Evolutionary conservation across 2,329 filamentous ascomycete species (phyloP).

Genomic region (Aspergillus aculeatus): DNA sequence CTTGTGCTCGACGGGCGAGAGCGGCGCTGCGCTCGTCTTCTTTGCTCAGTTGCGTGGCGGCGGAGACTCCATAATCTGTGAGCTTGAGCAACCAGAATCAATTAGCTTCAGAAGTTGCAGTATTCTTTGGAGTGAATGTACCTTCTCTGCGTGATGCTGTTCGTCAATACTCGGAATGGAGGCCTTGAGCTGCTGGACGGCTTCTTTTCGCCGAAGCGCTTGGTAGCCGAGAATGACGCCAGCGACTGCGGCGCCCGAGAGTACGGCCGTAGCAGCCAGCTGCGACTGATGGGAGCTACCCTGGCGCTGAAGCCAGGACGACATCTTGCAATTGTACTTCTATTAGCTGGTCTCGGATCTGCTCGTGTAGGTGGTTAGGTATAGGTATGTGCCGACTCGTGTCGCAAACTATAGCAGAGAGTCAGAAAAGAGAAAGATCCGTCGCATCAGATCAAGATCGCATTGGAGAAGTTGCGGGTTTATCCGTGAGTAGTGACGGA

Average conservation of each 20-base stretch:
- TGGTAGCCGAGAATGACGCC: constrained; percentile 59
- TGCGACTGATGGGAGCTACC: constrained; percentile 42
- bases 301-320: constrained; percentile 47
- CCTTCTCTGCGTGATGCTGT: constrained; percentile 52
- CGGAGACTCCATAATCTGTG: constrained; percentile 50
- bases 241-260: constrained; percentile 46
- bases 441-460: no score
- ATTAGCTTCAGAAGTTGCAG: constrained; percentile 32
- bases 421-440: background rate
- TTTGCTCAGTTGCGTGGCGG: constrained; percentile 35
- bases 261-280: constrained; percentile 43
- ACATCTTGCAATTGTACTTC: constrained; percentile 28
- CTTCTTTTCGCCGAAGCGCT: constrained; percentile 54
- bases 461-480: no score
- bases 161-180: constrained; percentile 59
- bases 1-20: constrained; percentile 59
- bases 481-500: background rate
- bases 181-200: constrained; percentile 58
- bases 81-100: constrained; percentile 40
- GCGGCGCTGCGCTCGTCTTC: constrained; percentile 60
- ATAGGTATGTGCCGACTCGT: background rate
- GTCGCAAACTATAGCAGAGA: background rate
- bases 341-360: background rate
- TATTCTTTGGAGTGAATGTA: constrained; percentile 24
- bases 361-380: constrained; percentile 15